Evolutionary conservation across 768 basidiomycete genomes (phyloP), one percentile per base, ranked within the genome.

Genomic region (Auriscalpium vulgare): DNA sequence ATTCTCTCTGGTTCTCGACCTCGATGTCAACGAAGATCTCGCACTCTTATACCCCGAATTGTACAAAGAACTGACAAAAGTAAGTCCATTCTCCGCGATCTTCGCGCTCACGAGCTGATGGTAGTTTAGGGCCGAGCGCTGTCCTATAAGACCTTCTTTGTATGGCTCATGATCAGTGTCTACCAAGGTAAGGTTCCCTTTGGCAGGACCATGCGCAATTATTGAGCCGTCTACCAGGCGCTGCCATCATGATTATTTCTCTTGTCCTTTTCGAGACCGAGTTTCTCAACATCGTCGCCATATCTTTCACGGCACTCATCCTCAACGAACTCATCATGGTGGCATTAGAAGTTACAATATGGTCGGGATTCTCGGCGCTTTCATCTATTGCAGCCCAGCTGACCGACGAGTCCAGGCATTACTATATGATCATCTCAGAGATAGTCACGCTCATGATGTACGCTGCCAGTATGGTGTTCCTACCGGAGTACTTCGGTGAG

Each of bases 311-410:
- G 1, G 91, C 97, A 1, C 77, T 98, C 55, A 83, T 99, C 60
- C 75, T 98, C 34, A 99, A 99, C 67, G 97, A 98, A 68, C 82
- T 99, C 51, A 93, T 98, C 72, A 99, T 98, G 97, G 97, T 98
- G 47, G 94, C 95, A 2, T 71, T 98, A 62, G 95, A 98, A 71
- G 94, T 98, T 57, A 98, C 95, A 3, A 97, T 91, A 59, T 99
- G 95, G 95, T 91, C 19, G 10, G 61, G 49, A 11, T 17, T 3
- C 17, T 8, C 19, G 4, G 47, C 36, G 34, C 34, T 17, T 37
- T 10, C 37, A 16, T 46, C 19, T 23, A 17, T 1, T 16, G 4
- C n/a, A 2, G 16, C 9, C 16, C 47, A 40, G 43, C 14, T 8
- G 53, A 51, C 29, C 51, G 21, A 29, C 59, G 35, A 38, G 46